phyloP scores from a whole-genome alignment of 371 early-diverging fungal genomes.

The Sanchytrium tribonematis region DNA sequence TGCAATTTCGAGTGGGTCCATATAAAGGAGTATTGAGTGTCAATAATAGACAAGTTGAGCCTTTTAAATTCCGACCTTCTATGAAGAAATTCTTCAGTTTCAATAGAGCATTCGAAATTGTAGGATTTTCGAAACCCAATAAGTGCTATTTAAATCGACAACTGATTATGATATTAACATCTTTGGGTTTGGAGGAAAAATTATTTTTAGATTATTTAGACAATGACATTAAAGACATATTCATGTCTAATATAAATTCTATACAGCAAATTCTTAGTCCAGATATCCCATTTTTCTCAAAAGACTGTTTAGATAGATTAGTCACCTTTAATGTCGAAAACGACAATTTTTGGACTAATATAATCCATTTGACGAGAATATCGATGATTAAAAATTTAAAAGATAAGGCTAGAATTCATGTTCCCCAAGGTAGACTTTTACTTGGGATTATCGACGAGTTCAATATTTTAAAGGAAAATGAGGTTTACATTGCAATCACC shows the following conservation, averaged over 20 bases:
- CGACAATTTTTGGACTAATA: conserved; percentile 17
- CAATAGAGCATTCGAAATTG: conserved; percentile 5
- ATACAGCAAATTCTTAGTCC: background rate
- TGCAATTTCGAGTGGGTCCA: conserved; percentile 51
- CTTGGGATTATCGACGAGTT: conserved; percentile 55
- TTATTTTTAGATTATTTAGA: conserved; percentile 7
- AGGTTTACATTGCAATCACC: conserved; percentile 27
- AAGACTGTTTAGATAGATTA: background rate
- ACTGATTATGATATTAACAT: conserved; percentile 8
- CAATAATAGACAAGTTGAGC: conserved; percentile 4
- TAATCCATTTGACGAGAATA: conserved; percentile 23
- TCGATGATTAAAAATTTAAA: conserved; percentile 28
- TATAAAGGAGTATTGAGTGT: conserved; percentile 39
- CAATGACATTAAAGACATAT: background rate
- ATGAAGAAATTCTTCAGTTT: conserved; percentile 31
- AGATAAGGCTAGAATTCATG: conserved; percentile 32
- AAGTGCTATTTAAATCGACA: conserved; percentile 10
- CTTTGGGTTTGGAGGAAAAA: conserved; percentile 4
- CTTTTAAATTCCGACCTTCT: conserved; percentile 24
- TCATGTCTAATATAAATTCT: background rate
- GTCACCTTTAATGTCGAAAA: conserved; percentile 18
- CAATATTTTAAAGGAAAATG: conserved; percentile 24
- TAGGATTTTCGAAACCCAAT: conserved; percentile 4
- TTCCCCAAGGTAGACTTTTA: conserved; percentile 31
- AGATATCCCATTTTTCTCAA: background rate